Percentiles rank a stretch among this genome's conserved stretches.
phyloP scores from a whole-genome alignment of 1,139 yeast genomes.

The Spathaspora jeffriesii region DNA sequence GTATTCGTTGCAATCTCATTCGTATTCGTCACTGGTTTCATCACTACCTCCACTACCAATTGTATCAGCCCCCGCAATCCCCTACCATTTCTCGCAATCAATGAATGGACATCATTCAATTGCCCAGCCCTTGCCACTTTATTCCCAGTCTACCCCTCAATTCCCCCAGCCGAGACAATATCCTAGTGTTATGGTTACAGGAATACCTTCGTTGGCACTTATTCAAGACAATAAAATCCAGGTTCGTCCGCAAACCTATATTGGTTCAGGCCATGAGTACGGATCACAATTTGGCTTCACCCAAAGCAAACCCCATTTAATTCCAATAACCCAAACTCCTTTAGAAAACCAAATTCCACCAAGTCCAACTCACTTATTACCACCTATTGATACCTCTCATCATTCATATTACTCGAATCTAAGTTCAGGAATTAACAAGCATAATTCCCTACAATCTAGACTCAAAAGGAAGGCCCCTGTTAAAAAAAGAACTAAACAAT shows the following conservation, averaged over 20 bases:
- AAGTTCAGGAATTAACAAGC: not conserved
- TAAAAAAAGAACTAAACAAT: slow-evolving; percentile 28
- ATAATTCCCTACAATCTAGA: not conserved
- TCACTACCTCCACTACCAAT: not conserved
- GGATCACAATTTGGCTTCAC: not conserved
- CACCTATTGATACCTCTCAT: not conserved
- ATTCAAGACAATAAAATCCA: not conserved
- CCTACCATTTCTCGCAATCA: not conserved
- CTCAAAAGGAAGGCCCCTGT: slow-evolving; percentile 2
- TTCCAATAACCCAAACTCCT: not conserved
- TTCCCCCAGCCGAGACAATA: not conserved
- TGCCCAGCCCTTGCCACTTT: not conserved
- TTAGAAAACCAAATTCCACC: not conserved
- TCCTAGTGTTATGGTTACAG: not conserved
- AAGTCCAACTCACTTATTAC: not conserved
- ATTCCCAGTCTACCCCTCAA: not conserved
- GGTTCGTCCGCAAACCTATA: not conserved
- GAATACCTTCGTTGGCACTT: not conserved
- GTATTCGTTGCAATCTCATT: not conserved
- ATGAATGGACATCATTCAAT: not conserved
- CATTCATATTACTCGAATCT: not conserved
- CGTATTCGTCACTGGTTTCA: not conserved
- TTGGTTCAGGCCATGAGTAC: not conserved
- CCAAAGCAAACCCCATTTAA: not conserved
- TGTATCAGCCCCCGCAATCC: not conserved